phyloP scores from a whole-genome alignment of 306 rosid genomes.

The Castanea mollissima region DNA sequence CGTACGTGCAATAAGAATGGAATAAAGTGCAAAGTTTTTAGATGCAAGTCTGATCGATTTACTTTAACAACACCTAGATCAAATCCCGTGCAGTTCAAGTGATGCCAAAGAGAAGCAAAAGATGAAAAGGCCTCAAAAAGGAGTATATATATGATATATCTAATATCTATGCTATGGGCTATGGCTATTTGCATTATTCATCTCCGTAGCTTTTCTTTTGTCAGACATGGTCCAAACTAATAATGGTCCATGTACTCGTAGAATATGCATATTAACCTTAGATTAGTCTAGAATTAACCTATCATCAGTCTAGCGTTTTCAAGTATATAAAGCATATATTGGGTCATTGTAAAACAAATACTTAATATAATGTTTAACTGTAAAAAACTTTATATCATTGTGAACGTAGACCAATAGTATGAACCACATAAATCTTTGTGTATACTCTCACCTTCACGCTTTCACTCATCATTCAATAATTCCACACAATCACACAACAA shows the following conservation, averaged over 20 bases:
- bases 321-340: too few relatives aligned
- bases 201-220: slow-evolving; percentile 9
- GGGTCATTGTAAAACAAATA: too few relatives aligned
- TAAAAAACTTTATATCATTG: accelerated
- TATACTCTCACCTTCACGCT: too few relatives aligned
- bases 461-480: too few relatives aligned
- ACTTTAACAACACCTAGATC: slow-evolving; percentile 33
- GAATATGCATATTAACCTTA: too few relatives aligned
- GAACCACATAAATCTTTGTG: too few relatives aligned
- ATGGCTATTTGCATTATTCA: slow-evolving; percentile 34
- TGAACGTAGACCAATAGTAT: accelerated
- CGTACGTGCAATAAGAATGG: slow-evolving; percentile 64
- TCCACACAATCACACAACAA: too few relatives aligned
- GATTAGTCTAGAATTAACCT: too few relatives aligned
- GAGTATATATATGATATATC: not conserved
- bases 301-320: too few relatives aligned
- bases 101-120: slow-evolving; percentile 27
- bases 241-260: too few relatives aligned
- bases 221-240: too few relatives aligned
- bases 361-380: too few relatives aligned
- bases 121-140: slow-evolving; percentile 22
- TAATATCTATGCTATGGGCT: not conserved
- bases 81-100: slow-evolving; percentile 65
- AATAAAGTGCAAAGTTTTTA: slow-evolving; percentile 54
- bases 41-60: slow-evolving; percentile 25